Base-by-base conservation (phyloP, 331 rosid species). In the Phaseolus coccineus region DNA sequence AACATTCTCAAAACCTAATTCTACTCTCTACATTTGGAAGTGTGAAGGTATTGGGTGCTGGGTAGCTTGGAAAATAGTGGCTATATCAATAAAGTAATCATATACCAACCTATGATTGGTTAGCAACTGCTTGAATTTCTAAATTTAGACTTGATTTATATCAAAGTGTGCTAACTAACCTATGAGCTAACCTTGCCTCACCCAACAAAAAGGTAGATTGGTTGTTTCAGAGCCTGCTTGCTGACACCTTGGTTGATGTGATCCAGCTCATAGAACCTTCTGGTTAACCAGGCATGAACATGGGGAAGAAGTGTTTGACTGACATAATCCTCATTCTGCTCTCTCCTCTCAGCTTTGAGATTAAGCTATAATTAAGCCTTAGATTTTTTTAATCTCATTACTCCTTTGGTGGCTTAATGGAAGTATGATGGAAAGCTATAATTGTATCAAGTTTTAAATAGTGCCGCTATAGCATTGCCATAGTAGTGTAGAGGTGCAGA, bases 51-150 rank as follows among this genome's bases (percentile, higher is more conserved):
- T 62, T 8, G 12, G 33, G 19, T 19, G 1, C 24, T 22, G 28
- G 44, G n/a, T 35, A n/a, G 2, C 19, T 24, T 80, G 66, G 8
- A 61, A 11, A 0, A 22, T 24, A 15, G 44, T 50, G 40, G 50
- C 48, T 24, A 7, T 8, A 55, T 22, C 30, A 61, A 50, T 47
- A 5, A 47, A 70, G 8, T 33, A 8, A 35, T 2, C 53, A 59
- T 11, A 16, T 57, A 65, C 10, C 7, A 10, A 28, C 31, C 31
- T 28, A 28, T 28, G 31, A 27, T 16, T 12, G 4, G 61, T 55
- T 22, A 55, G 30, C 63, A 53, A 47, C 30, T 30, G 55, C 46
- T 37, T 77, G 57, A 67, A 37, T 77, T 24, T 77, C 35, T 53
- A 33, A 42, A 77, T 11, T 65, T 51, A 27, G n/a, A 7, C 42